Evolutionary conservation across 2,329 filamentous ascomycete species (phyloP).

Genomic region (Colletotrichum scovillei): DNA sequence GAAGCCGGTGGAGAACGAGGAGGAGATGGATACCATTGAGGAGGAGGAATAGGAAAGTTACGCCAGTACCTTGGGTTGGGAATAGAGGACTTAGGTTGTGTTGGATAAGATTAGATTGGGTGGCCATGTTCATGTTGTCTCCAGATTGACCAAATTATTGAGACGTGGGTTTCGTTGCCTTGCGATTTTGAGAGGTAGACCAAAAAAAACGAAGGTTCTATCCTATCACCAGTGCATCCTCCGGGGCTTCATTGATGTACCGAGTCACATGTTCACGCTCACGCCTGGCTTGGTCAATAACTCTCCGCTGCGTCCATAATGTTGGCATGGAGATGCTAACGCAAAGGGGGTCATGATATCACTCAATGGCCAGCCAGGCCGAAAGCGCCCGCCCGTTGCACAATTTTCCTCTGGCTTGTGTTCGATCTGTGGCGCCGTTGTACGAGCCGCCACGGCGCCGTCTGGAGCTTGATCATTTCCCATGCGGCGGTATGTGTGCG

Average conservation of each 20-base stretch:
- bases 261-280: neutral
- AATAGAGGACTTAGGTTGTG: neutral
- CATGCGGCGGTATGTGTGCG: slow-evolving; percentile 4
- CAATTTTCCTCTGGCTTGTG: neutral
- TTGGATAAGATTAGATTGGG: neutral
- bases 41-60: neutral
- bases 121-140: neutral
- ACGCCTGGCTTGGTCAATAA: neutral
- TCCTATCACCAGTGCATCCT: too few species aligned
- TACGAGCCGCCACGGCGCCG: neutral
- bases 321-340: neutral
- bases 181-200: too few species aligned
- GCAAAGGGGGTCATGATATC: slow-evolving; percentile 7
- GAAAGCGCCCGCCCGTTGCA: slow-evolving; percentile 5
- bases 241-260: neutral
- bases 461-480: neutral
- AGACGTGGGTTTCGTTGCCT: neutral
- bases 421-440: slow-evolving; percentile 27
- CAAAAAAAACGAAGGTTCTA: too few species aligned
- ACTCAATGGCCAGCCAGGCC: slow-evolving; percentile 1
- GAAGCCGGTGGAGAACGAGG: neutral
- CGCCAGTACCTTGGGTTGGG: neutral
- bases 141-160: neutral
- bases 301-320: neutral
- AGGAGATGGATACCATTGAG: neutral